phyloP scores from a whole-genome alignment of 140 eudicot species.

The Erigeron philadelphicus region DNA sequence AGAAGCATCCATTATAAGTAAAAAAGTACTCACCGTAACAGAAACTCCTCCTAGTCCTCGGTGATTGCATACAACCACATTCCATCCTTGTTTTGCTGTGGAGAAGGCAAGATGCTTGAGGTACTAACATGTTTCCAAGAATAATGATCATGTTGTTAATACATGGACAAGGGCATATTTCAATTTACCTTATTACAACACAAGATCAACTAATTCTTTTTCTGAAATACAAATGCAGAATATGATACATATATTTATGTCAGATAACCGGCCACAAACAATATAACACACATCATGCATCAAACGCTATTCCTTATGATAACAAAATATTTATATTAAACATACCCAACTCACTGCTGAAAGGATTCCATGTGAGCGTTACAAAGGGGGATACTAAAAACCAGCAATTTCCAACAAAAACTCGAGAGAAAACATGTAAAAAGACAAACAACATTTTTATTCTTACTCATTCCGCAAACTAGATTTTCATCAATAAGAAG shows the following conservation, averaged over 20 bases:
- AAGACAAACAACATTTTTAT: no score
- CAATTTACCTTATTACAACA: slow-evolving; percentile 1
- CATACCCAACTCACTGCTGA: no score
- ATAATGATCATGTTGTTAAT: slow-evolving; percentile 11
- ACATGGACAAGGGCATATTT: slow-evolving; percentile 9
- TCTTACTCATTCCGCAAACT: not conserved
- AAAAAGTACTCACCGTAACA: slow-evolving; percentile 65
- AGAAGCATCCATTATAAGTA: not conserved
- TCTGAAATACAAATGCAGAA: slow-evolving; percentile 6
- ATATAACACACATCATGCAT: not conserved
- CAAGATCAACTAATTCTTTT: slow-evolving; percentile 9
- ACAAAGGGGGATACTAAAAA: no score
- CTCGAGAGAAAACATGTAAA: no score
- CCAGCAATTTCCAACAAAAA: no score
- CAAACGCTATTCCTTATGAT: no score
- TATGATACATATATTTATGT: not conserved
- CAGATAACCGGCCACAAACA: not conserved
- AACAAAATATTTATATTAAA: no score
- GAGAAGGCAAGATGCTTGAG: slow-evolving; percentile 73
- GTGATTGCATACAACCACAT: slow-evolving; percentile 87
- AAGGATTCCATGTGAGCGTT: no score
- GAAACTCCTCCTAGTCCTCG: slow-evolving; percentile 93
- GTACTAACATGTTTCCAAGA: slow-evolving; percentile 44
- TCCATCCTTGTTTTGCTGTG: slow-evolving; percentile 76
- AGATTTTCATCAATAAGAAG: not conserved